Evolutionary conservation across 2,329 filamentous ascomycete species (phyloP), one percentile per base, ranked within the genome.

Genomic region (Daldinia sp.): DNA sequence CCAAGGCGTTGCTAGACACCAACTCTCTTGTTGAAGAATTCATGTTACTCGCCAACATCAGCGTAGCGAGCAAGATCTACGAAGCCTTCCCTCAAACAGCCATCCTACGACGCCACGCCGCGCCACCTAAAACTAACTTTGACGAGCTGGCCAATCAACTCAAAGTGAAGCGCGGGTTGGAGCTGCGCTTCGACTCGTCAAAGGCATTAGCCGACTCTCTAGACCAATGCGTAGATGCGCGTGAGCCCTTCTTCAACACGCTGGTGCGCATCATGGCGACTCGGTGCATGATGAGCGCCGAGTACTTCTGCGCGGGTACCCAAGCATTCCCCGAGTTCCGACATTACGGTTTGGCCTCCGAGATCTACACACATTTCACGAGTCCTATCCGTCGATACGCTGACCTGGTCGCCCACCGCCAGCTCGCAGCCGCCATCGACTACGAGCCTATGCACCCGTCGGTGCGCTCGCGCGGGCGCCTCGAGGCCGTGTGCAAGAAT

Each of bases 291-390:
- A 97, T 97, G 86, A 96, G 93, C 60, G 96, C 96, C 69, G 96
- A 99, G 82, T 99, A 99, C 82, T 99, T 99, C 82, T 96, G 93
- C 82, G 93, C 95, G 0, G 96, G 96, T 67, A 94, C 94, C 6
- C 94, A 98, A 79, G 89, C 94, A 0, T 95, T 96, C 79, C 92
- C 93, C 0, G 96, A 98, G 79, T 99, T 97, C 86, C 89, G 93
- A 59, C 97, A 99, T 82, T 99, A 99, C 81, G 96, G 96, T 73
- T 90, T 99, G 39, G 97, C 97, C 0, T 94, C 92, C 3, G 93
- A 97, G 76, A 99, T 99, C 79, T 99, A 99, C 84, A 99, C 96
- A 1, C 96, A 99, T 81, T 99, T 99, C 82, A 99, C 96, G 0
- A 97, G 93, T 3, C 97, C 96, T 3, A 99, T 99, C 78, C 92